Evolutionary conservation across 2,329 filamentous ascomycete species (phyloP), one percentile per base, ranked within the genome.

Genomic region (Hymenoscyphus fructigenus): DNA sequence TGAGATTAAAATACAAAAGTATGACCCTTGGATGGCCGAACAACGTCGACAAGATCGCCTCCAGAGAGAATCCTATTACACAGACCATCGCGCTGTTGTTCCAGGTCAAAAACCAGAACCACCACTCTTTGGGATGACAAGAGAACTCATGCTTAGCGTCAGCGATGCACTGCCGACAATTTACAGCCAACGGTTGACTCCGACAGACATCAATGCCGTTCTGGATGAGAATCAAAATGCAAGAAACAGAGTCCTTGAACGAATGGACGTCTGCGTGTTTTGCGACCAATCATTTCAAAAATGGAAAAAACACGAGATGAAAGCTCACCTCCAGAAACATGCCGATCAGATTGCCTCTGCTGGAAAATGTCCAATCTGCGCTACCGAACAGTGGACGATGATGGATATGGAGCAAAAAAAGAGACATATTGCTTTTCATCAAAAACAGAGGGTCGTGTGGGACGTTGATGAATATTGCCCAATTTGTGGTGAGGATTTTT

Each of bases 301-400:
- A 9, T 68, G 68, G 32, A 61, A 71, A 7, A 44, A 59, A 4
- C 61, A 70, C 1, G 61, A 68, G 14, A 70, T 66, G 10, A 38
- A 28, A 32, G 58, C 50, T 1, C 72, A 74, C 61, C 69, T 61
- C 34, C 53, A 62, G 41, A 26, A 63, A 28, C 72, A 73, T 61
- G 36, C 50, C 9, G 41, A 71, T 6, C 66, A 67, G n/a, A 50
- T 73, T 6, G 61, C 66, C 12, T 63, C 60, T 14, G 68, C 57
- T 32, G 69, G 69, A 0, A 61, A 63, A 55, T 75, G 73, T 57
- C 70, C 71, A 17, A 62, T 71, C 3, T 75, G 73, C 59, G 69
- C 63, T n/a, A 64, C 50, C 15, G 59, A 68, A 9, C 59, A 66
- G 4, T 74, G 70, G 69, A 59, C 59, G 0, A 66, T 70, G 28